Evolutionary conservation across 2,329 filamentous ascomycete genomes (phyloP).

Genomic region (Colletotrichum truncatum): DNA sequence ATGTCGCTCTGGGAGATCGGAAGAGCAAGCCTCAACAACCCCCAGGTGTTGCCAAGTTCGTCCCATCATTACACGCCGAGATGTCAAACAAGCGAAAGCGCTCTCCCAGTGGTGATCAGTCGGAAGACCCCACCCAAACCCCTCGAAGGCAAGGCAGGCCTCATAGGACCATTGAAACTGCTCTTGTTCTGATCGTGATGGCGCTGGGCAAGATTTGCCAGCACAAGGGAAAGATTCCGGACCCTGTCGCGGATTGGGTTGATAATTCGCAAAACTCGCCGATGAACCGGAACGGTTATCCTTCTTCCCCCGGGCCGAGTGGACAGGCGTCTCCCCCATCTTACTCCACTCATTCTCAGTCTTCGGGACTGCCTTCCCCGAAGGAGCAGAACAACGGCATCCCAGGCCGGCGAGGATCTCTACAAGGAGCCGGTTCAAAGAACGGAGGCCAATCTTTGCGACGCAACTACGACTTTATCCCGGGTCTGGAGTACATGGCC

Average conservation of each 20-base stretch:
- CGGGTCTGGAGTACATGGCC: constrained; percentile 89
- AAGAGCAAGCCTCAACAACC: constrained; percentile 21
- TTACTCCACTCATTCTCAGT: constrained; percentile 51
- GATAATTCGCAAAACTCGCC: constrained; percentile 39
- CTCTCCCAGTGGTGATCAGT: constrained; percentile 47
- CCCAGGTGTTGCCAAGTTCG: constrained; percentile 41
- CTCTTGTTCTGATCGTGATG: constrained; percentile 82
- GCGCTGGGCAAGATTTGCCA: constrained; percentile 87
- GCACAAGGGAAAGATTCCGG: constrained; percentile 62
- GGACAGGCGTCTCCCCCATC: constrained; percentile 65
- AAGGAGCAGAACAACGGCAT: constrained; percentile 56
- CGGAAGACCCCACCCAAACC: background rate
- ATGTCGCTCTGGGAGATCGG: constrained; percentile 44
- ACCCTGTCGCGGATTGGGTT: constrained; percentile 53
- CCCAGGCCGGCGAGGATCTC: constrained; percentile 59
- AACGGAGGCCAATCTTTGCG: constrained; percentile 34
- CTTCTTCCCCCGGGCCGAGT: constrained; percentile 52
- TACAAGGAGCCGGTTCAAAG: constrained; percentile 50
- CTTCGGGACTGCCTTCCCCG: constrained; percentile 61
- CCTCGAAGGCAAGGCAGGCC: constrained; percentile 56
- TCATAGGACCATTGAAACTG: constrained; percentile 78
- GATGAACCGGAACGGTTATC: constrained; percentile 58
- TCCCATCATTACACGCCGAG: background rate
- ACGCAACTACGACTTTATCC: constrained; percentile 84
- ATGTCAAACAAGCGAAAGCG: constrained; percentile 62